phyloP scores from a whole-genome alignment of 2,329 filamentous ascomycete species.

The Venturia nashicola region DNA sequence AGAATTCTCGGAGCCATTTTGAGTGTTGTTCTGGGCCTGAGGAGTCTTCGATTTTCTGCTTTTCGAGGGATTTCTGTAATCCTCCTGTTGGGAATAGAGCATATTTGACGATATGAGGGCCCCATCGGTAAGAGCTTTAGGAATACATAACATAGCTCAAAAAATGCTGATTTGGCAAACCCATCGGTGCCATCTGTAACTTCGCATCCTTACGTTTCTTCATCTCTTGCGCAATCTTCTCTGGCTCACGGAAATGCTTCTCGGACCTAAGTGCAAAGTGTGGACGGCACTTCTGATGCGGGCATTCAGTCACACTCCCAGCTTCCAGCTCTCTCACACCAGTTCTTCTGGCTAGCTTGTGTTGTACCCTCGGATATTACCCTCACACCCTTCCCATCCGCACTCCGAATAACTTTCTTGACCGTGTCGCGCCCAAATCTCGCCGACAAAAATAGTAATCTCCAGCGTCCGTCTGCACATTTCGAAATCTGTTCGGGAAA shows the following conservation, averaged over 20 bases:
- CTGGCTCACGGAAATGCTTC: conserved; percentile 24
- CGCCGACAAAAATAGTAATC: too few relatives aligned
- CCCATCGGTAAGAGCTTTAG: conserved; percentile 36
- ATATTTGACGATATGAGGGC: conserved; percentile 36
- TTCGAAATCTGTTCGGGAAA: too few relatives aligned
- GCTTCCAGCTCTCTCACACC: too few relatives aligned
- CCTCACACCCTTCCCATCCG: too few relatives aligned
- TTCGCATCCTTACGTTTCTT: conserved; percentile 25
- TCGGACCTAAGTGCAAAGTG: conserved; percentile 12
- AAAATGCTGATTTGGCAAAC: conserved; percentile 28
- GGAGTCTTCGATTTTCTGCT: conserved; percentile 22
- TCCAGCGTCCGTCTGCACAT: too few relatives aligned
- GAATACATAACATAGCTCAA: conserved; percentile 30
- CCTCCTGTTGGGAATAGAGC: conserved; percentile 30
- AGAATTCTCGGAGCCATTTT: conserved; percentile 27
- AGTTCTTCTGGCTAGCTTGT: too few relatives aligned
- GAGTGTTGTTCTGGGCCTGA: conserved; percentile 1
- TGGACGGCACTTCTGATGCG: too few relatives aligned
- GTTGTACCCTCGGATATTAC: too few relatives aligned
- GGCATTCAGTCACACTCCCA: too few relatives aligned
- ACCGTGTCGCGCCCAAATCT: too few relatives aligned
- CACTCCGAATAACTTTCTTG: too few relatives aligned
- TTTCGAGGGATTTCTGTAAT: conserved; percentile 28
- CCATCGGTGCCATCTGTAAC: conserved; percentile 28
- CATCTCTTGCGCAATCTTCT: conserved; percentile 30